These are phyloP conservation scores for Boletus tylopilopsis DNA, from an alignment of 768 basidiomycete species.

Conservation along the genomic window DNA sequence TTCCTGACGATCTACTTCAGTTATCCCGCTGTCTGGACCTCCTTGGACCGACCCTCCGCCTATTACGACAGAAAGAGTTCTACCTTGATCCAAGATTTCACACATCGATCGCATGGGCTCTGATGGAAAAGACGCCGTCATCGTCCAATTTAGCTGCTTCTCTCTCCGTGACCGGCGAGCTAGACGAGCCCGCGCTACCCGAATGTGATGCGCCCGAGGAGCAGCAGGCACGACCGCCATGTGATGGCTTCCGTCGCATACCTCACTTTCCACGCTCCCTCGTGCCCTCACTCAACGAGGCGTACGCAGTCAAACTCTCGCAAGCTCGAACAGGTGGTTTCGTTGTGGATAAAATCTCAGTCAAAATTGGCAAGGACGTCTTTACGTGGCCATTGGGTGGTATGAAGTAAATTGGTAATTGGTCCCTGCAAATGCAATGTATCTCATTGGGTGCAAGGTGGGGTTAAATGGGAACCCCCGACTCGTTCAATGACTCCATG, in stretches of 20 bases:
- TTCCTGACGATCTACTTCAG: constrained; percentile 39
- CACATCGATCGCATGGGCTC: constrained; percentile 84
- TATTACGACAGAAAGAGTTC: constrained; percentile 72
- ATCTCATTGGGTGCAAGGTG: constrained; percentile 7
- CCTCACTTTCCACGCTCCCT: constrained; percentile 47
- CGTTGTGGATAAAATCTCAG: constrained; percentile 49
- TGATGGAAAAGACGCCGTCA: constrained; percentile 41
- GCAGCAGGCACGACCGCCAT: constrained; percentile 1
- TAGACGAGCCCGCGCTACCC: not conserved
- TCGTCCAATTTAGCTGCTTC: constrained; percentile 5
- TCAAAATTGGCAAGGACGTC: constrained; percentile 71
- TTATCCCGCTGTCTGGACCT: constrained; percentile 50
- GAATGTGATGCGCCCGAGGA: constrained; percentile 4
- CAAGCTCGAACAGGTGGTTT: constrained; percentile 45
- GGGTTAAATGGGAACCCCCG: constrained; percentile 1
- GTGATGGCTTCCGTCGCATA: constrained; percentile 42
- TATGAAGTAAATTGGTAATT: constrained; percentile 9
- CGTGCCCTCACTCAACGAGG: constrained; percentile 46
- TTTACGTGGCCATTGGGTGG: constrained; percentile 41
- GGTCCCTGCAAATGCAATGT: constrained; percentile 4
- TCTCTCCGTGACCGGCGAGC: not conserved
- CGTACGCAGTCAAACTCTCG: constrained; percentile 41
- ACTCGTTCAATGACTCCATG: not conserved
- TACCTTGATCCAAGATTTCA: constrained; percentile 84
- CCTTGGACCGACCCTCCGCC: constrained; percentile 54